phyloP scores from a whole-genome alignment of 1,284 basidiomycete species.

The Sporisorium iseilematis-ciliati region DNA sequence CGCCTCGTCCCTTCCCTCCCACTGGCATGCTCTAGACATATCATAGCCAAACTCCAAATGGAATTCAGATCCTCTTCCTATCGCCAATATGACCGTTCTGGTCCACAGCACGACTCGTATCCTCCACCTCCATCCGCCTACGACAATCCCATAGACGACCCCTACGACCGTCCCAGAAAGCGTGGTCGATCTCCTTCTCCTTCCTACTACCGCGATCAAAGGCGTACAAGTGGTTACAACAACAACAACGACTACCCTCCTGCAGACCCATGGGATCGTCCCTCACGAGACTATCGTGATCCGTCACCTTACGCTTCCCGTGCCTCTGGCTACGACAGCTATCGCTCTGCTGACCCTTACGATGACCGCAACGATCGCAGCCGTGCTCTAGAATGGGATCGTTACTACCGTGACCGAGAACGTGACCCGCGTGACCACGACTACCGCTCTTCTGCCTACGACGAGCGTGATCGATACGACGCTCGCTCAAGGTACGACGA shows the following conservation, averaged over 20 bases:
- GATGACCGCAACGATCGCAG: constrained; percentile 39
- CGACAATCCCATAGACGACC: constrained; percentile 28
- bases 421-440: constrained; percentile 33
- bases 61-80: constrained; percentile 45
- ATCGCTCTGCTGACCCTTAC: constrained; percentile 35
- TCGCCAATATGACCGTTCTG: constrained; percentile 38
- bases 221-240: constrained; percentile 33
- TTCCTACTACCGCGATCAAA: constrained; percentile 37
- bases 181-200: constrained; percentile 50
- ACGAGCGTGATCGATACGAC: constrained; percentile 45
- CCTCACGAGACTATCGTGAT: constrained; percentile 43
- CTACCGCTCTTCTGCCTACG: constrained; percentile 25
- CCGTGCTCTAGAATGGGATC: constrained; percentile 44
- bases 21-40: constrained; percentile 14
- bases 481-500: constrained; percentile 45
- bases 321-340: constrained; percentile 34
- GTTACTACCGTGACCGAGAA: constrained; percentile 53
- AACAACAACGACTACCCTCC: constrained; percentile 30
- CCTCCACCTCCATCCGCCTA: constrained; percentile 5
- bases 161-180: constrained; percentile 48
- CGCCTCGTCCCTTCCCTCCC: neutral
- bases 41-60: constrained; percentile 15
- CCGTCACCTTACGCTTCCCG: constrained; percentile 30
- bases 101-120: constrained; percentile 16
- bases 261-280: constrained; percentile 46